Conservation (phyloP, 495 filamentous ascomycete species). For the Cercophora newfieldiana region DNA sequence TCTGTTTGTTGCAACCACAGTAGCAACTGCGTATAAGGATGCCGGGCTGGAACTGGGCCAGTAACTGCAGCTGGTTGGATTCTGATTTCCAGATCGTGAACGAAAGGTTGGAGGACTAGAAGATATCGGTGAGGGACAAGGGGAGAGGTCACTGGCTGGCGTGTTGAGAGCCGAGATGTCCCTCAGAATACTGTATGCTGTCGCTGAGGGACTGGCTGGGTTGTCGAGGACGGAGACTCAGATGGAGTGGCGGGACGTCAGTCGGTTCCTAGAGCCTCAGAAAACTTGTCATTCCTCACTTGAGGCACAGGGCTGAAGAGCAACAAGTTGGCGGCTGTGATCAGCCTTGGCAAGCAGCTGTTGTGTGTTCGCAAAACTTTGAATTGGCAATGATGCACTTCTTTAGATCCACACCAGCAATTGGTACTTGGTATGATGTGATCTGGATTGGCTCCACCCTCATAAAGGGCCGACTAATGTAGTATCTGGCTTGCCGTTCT, state of each 20-base stretch:
- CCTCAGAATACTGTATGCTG: not conserved
- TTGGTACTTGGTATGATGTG: no score
- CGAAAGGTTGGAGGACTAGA: slow-evolving; percentile 9
- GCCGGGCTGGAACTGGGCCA: slow-evolving; percentile 1
- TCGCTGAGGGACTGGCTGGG: not conserved
- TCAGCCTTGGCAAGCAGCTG: no score
- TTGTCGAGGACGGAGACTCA: no score
- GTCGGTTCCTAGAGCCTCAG: slow-evolving; percentile 1
- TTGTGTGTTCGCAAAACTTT: no score
- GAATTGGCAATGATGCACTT: no score
- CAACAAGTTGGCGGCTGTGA: no score
- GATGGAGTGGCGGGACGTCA: not conserved
- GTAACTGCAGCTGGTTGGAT: not conserved
- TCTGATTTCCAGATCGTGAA: slow-evolving; percentile 1
- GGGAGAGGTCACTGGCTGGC: not conserved
- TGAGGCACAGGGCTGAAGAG: no score
- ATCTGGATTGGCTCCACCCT: no score
- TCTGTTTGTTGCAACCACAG: not conserved
- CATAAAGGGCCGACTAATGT: no score
- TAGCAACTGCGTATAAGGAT: slow-evolving; percentile 2
- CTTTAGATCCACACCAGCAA: no score
- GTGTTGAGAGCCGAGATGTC: not conserved
- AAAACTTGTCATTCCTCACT: no score
- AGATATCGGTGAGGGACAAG: slow-evolving; percentile 1
- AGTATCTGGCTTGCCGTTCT: no score